Conservation (phyloP, 2,329 filamentous ascomycete genomes). For the Trichoderma semiorbis region DNA sequence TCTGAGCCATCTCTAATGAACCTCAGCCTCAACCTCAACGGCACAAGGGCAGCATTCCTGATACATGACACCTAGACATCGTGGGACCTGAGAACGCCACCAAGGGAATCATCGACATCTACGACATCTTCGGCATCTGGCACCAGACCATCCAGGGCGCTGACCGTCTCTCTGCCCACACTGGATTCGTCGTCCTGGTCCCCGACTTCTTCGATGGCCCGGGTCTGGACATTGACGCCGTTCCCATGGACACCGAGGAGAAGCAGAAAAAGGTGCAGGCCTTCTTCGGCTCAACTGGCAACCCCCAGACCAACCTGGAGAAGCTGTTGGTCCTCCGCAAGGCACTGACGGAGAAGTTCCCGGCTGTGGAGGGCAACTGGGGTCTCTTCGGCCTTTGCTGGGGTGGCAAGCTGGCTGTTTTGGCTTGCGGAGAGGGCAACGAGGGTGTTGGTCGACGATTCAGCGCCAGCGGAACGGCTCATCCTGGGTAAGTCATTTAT, state of each 20-base stretch:
- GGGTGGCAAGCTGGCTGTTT: conserved; percentile 44
- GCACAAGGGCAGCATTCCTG: background rate
- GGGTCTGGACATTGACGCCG: conserved; percentile 29
- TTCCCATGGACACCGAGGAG: conserved; percentile 43
- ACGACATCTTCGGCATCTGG: conserved; percentile 46
- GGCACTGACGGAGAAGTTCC: conserved; percentile 33
- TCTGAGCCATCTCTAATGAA: background rate
- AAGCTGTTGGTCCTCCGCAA: conserved; percentile 32
- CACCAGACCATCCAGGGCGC: conserved; percentile 48
- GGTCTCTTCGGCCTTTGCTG: conserved; percentile 49
- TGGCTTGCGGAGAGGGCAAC: conserved; percentile 37
- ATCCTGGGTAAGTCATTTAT: conserved; percentile 26
- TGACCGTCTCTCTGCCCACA: conserved; percentile 39
- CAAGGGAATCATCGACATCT: conserved; percentile 42
- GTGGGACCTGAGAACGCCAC: conserved; percentile 33
- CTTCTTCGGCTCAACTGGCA: conserved; percentile 34
- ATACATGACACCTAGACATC: conserved; percentile 30
- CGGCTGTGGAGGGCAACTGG: conserved; percentile 38
- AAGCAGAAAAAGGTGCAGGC: conserved; percentile 34
- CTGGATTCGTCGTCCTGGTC: conserved; percentile 39
- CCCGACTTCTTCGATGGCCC: conserved; percentile 40
- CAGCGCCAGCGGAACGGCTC: conserved; percentile 31
- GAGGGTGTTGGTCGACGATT: conserved; percentile 36
- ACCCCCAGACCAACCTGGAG: conserved; percentile 27
- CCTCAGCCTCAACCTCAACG: background rate